Evolutionary conservation across 371 early-diverging fungal species (phyloP), one percentile per base, ranked within the genome.

Genomic region (Dichotomocladium elegans): DNA sequence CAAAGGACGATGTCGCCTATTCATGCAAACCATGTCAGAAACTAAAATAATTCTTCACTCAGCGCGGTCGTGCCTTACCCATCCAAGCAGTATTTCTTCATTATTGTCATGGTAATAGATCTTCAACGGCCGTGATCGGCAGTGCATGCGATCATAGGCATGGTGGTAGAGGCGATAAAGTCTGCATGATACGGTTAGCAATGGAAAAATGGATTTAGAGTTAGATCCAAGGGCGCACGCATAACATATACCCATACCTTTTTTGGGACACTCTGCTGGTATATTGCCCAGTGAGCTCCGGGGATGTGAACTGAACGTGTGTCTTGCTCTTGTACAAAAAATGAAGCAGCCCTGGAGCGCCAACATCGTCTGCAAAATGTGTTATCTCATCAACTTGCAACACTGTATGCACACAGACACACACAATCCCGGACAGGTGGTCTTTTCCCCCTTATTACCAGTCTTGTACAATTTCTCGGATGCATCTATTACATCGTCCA

Each of bases 311-410:
- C 63, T 90, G 91, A 7, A 84, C 75, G 35, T 82, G 72, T 2
- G 65, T 51, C 44, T 81, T 83, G 24, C 88, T 85, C 60, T 86
- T 85, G 72, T 84, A 89, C 35, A 89, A 55, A 58, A 90, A 91
- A 61, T 91, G 92, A 8, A 88, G 81, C 24, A 91, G 60, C 2
- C 74, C 74, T 11, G 89, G 88, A 19, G 89, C 74, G 6, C 86
- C 84, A 3, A 82, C 66, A 37, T 87, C 88, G 22, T 80, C 87
- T 82, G 53, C 22, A 24, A 33, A 46, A 10, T n/a, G n/a, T n/a
- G n/a, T n/a, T n/a, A n/a, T n/a, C n/a, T n/a, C n/a, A n/a, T n/a
- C n/a, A n/a, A n/a, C n/a, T n/a, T n/a, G n/a, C n/a, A n/a, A n/a
- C n/a, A n/a, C n/a, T n/a, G n/a, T n/a, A n/a, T n/a, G n/a, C n/a